Percentiles rank a stretch among this genome's conserved stretches.
Conservation (phyloP, 352 stramenopile species). For the Pythium dissotocum region DNA sequence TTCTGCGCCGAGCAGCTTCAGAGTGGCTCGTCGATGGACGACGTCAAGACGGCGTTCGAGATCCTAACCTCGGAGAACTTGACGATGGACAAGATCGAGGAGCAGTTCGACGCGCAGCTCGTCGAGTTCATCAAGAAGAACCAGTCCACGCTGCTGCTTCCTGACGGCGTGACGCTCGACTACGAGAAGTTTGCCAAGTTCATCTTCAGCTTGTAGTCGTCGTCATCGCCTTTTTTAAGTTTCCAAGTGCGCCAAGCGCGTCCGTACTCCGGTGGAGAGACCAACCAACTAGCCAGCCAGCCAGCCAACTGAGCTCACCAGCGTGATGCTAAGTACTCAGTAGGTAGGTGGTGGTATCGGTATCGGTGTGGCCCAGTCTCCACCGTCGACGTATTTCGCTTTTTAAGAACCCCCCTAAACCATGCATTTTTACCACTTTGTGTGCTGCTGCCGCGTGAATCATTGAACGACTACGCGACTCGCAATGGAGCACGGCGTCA, state of each 20-base stretch:
- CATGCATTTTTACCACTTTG: not conserved
- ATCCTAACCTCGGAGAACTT: conserved; percentile 74
- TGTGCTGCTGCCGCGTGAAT: not conserved
- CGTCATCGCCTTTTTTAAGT: conserved; percentile 2
- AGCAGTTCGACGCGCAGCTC: conserved; percentile 76
- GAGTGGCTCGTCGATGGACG: conserved; percentile 78
- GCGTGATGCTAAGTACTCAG: not conserved
- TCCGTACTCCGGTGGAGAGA: not conserved
- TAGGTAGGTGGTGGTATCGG: not conserved
- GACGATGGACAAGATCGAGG: conserved; percentile 74
- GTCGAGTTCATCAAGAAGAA: conserved; percentile 86
- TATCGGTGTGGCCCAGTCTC: not conserved
- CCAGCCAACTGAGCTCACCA: not conserved
- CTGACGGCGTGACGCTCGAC: conserved; percentile 64
- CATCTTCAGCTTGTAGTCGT: conserved; percentile 76
- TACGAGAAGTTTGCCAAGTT: conserved; percentile 75
- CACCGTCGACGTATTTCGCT: conserved; percentile 7
- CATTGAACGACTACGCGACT: too few species aligned
- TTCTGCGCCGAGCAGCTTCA: conserved; percentile 90
- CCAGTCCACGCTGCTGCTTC: conserved; percentile 45
- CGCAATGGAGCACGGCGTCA: too few species aligned
- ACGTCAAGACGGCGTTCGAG: conserved; percentile 83
- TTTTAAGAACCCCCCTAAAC: conserved; percentile 3
- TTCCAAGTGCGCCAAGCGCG: not conserved
- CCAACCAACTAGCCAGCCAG: not conserved